Conservation (phyloP, 2,329 filamentous ascomycete genomes). For the Curvularia sp. region DNA sequence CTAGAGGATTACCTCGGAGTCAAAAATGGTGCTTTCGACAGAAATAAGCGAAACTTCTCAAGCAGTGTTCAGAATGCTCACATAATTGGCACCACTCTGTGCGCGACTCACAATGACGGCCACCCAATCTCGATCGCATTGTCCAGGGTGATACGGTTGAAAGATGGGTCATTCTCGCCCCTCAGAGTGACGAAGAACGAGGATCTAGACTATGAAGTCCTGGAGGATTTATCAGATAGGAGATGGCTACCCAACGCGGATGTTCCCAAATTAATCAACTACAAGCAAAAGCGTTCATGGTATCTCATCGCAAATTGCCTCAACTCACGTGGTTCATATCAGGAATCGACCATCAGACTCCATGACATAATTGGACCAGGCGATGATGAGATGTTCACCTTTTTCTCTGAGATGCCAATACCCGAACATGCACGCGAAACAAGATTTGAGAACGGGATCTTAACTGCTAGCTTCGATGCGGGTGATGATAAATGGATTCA, state of each 20-base stretch:
- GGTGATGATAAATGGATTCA: neutral
- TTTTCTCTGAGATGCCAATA: neutral
- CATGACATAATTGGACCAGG: neutral
- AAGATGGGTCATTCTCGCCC: neutral
- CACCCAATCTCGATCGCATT: neutral
- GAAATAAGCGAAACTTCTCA: no score
- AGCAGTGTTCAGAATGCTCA: neutral
- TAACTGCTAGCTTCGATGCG: neutral
- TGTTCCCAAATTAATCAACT: neutral
- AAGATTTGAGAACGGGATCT: neutral
- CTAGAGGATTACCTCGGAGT: neutral
- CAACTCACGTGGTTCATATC: neutral
- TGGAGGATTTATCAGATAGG: neutral
- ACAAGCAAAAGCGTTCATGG: neutral
- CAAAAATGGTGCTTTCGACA: neutral
- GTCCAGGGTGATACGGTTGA: neutral
- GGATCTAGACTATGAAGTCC: neutral
- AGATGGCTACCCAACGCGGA: neutral
- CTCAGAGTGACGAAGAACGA: neutral
- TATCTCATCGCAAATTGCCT: neutral
- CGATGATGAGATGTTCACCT: neutral
- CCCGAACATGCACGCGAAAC: neutral
- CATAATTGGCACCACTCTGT: neutral
- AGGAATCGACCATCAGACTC: neutral
- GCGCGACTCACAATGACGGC: neutral